Conservation (phyloP, 257 asterid species). For the Cynanchum wilfordii region DNA sequence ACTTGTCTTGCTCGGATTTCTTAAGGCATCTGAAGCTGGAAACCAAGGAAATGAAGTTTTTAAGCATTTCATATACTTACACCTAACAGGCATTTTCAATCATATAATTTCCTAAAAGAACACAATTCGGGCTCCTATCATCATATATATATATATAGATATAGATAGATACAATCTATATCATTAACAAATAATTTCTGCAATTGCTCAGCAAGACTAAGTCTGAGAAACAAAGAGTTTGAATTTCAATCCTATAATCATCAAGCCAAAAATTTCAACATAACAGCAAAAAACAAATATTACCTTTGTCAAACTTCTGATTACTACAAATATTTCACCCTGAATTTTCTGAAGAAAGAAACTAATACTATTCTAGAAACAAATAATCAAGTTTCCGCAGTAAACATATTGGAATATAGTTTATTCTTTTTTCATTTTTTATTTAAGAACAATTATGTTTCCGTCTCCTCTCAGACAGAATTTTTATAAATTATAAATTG, state of each 20-base stretch:
- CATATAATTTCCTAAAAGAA: neutral
- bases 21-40: constrained; percentile 42
- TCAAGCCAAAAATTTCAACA: neutral
- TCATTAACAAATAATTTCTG: neutral
- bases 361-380: neutral
- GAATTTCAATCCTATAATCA: neutral
- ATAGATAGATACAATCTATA: neutral
- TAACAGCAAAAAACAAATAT: neutral
- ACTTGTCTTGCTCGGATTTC: constrained; percentile 42
- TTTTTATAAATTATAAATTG: neutral
- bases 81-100: neutral
- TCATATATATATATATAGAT: neutral
- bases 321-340: neutral
- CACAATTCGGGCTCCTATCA: neutral
- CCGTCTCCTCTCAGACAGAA: neutral
- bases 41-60: neutral
- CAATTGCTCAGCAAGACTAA: neutral
- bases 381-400: neutral
- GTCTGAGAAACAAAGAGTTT: neutral
- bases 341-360: neutral
- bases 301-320: neutral
- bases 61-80: neutral
- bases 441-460: neutral
- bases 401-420: neutral
- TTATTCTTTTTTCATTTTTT: neutral